phyloP scores from a whole-genome alignment of 164 flowering plant genomes.

The Cinnamomum chago region DNA sequence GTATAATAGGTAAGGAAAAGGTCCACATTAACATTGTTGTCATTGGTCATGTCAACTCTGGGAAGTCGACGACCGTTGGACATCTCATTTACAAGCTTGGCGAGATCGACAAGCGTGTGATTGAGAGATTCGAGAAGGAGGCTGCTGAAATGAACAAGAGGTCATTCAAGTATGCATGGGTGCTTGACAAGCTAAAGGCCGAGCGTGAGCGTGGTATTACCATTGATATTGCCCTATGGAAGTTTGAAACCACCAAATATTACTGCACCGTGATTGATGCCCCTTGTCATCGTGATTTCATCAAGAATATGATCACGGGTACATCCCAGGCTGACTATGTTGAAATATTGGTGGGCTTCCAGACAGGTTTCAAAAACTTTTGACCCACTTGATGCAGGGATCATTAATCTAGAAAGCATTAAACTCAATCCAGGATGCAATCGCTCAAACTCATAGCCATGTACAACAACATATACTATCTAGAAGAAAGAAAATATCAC shows the following conservation, averaged over 20 bases:
- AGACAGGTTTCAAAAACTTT: too few relatives aligned
- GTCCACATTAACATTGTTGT: constrained; percentile 59
- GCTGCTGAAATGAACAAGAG: constrained; percentile 30
- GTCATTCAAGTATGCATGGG: constrained; percentile 40
- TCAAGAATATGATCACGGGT: constrained; percentile 26
- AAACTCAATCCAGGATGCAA: too few relatives aligned
- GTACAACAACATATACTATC: too few relatives aligned
- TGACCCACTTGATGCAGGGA: too few relatives aligned
- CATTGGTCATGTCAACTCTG: constrained; percentile 66
- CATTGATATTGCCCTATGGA: constrained; percentile 27
- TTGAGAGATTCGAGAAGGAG: constrained; percentile 28
- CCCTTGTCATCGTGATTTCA: constrained; percentile 26
- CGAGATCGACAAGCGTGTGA: constrained; percentile 29
- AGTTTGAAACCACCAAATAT: constrained; percentile 25
- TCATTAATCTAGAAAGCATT: too few relatives aligned
- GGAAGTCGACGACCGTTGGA: constrained; percentile 54
- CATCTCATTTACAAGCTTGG: constrained; percentile 49
- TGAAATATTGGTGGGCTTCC: too few relatives aligned
- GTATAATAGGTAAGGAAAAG: constrained; percentile 56
- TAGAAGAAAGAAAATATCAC: too few relatives aligned
- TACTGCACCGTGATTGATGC: constrained; percentile 31
- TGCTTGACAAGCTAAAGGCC: constrained; percentile 37
- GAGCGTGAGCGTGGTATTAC: constrained; percentile 30
- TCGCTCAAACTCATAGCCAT: too few relatives aligned
- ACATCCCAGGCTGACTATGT: constrained; percentile 30